Percentiles rank a stretch among this genome's conserved stretches.
Conservation (phyloP, 345 rosid species). For the Conringia planisiliqua region DNA sequence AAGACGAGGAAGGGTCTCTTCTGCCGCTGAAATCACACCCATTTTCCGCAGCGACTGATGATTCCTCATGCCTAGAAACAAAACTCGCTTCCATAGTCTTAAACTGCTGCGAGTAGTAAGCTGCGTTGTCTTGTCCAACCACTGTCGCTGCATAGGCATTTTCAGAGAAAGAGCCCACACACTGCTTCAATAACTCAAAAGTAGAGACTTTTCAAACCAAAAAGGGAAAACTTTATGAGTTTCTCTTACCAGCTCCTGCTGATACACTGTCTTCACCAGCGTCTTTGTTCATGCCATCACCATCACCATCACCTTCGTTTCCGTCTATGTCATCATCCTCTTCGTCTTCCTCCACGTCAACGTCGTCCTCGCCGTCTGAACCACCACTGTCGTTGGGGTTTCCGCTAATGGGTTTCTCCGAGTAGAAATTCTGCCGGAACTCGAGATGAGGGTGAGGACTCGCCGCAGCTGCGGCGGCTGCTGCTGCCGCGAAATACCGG, state of each 20-base stretch:
- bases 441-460: slow-evolving; percentile 28
- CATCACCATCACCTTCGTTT: slow-evolving; percentile 15
- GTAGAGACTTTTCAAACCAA: background rate
- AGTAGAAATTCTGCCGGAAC: slow-evolving; percentile 27
- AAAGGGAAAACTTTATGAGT: background rate
- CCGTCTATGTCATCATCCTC: slow-evolving; percentile 34
- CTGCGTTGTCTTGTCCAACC: slow-evolving; percentile 58
- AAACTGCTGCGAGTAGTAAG: slow-evolving; percentile 59
- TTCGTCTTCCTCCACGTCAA: slow-evolving; percentile 30
- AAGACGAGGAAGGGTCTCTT: slow-evolving; percentile 50
- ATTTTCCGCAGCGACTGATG: slow-evolving; percentile 41
- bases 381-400: slow-evolving; percentile 34
- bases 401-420: slow-evolving; percentile 27
- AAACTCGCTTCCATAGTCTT: slow-evolving; percentile 48
- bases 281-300: slow-evolving; percentile 21
- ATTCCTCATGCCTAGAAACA: slow-evolving; percentile 54
- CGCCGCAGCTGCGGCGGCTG: slow-evolving; percentile 35
- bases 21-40: slow-evolving; percentile 73
- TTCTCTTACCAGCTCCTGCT: slow-evolving; percentile 31
- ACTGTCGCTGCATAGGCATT: slow-evolving; percentile 37
- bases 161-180: slow-evolving; percentile 8
- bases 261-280: slow-evolving; percentile 13
- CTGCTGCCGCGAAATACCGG: slow-evolving; percentile 34
- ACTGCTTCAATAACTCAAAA: slow-evolving; percentile 21
- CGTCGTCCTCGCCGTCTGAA: slow-evolving; percentile 33